phyloP scores from a whole-genome alignment of 495 filamentous ascomycete genomes.

The Xylaria scruposa region DNA sequence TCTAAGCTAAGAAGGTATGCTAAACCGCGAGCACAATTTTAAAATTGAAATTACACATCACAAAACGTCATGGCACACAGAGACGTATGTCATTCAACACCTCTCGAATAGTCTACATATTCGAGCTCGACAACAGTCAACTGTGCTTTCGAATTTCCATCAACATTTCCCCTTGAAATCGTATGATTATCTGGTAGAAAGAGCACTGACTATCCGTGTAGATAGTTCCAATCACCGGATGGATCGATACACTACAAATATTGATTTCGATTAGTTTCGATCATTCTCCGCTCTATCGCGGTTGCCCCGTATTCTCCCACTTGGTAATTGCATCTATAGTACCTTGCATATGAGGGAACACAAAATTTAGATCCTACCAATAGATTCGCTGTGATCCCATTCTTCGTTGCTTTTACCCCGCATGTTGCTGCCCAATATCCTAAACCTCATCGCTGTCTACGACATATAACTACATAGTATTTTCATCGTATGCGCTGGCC shows the following conservation, averaged over 20 bases:
- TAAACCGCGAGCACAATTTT: accelerated
- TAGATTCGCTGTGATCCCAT: neutral
- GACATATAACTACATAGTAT: neutral
- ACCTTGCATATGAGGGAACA: neutral
- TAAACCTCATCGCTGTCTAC: neutral
- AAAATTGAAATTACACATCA: neutral
- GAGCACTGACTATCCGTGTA: neutral
- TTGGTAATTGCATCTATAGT: neutral
- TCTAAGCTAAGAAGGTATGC: neutral
- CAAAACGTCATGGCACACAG: neutral
- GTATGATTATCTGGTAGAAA: no score
- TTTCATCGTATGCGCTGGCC: neutral
- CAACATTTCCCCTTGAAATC: no score
- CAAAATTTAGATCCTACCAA: neutral
- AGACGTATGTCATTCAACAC: neutral
- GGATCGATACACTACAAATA: neutral
- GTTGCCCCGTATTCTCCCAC: no score
- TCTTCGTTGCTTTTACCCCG: neutral
- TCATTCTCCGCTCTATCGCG: neutral
- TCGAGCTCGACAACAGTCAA: no score
- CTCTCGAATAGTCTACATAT: neutral
- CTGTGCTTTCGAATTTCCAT: neutral
- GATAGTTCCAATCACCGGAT: neutral
- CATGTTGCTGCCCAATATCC: neutral
- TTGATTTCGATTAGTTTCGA: neutral